A percentile compares a stretch with the other conserved stretches of the same genome.
Evolutionary conservation across 257 asterid species (phyloP).

Genomic region (Vinca minor): DNA sequence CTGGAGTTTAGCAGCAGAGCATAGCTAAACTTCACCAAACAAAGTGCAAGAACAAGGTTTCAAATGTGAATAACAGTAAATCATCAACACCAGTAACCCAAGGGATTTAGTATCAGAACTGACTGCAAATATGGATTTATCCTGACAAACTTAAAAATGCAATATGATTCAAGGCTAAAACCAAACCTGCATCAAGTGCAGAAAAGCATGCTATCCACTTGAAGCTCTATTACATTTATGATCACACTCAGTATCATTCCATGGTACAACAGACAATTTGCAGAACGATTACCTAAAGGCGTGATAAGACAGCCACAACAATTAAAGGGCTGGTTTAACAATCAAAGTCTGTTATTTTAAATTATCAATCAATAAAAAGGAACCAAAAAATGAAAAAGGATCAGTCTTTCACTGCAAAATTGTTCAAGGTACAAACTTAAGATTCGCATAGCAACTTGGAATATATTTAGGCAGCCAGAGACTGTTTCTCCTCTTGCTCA

Average conservation of each 20-base stretch:
- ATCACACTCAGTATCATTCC: background rate
- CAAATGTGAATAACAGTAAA: too few relatives aligned
- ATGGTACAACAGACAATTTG: constrained; percentile 31
- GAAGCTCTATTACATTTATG: constrained; percentile 17
- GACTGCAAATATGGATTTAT: background rate
- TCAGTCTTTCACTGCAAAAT: constrained; percentile 40
- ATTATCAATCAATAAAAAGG: constrained; percentile 6
- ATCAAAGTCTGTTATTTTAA: constrained; percentile 30
- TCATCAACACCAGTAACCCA: too few relatives aligned
- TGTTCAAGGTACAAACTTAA: constrained; percentile 23
- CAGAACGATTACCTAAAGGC: constrained; percentile 4
- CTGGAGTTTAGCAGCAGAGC: too few relatives aligned
- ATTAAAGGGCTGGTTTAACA: constrained; percentile 13
- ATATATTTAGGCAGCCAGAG: constrained; percentile 49
- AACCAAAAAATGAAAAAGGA: constrained; percentile 3
- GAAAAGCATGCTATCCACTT: background rate
- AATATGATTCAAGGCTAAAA: background rate
- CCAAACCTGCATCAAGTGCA: constrained; percentile 6
- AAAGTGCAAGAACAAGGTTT: too few relatives aligned
- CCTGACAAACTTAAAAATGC: background rate
- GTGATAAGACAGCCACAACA: too few relatives aligned
- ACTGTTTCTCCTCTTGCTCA: constrained; percentile 60
- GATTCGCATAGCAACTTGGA: constrained; percentile 18
- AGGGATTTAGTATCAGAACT: too few relatives aligned
- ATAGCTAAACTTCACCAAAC: too few relatives aligned